phyloP scores from a whole-genome alignment of 1,284 basidiomycete genomes.

The Cutaneotrichosporon sp. region DNA sequence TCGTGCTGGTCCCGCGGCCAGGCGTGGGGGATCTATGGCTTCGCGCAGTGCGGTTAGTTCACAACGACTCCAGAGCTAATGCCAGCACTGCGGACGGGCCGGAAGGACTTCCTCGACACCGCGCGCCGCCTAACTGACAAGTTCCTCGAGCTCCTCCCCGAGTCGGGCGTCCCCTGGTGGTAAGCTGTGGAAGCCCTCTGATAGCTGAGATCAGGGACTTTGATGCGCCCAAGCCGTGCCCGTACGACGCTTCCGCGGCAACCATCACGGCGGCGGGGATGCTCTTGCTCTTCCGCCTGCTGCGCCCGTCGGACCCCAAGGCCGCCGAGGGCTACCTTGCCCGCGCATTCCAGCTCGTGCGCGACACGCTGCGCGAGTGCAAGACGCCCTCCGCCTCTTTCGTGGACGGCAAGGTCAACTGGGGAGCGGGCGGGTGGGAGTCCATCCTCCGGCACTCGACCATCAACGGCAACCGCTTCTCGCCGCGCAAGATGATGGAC shows the following conservation, averaged over 20 bases:
- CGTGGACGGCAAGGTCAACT: conserved; percentile 33
- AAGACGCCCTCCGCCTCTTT: conserved; percentile 25
- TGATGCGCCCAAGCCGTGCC: conserved; percentile 38
- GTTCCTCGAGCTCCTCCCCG: conserved; percentile 36
- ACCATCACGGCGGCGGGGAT: conserved; percentile 39
- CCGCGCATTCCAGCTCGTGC: conserved; percentile 30
- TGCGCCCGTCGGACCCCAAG: conserved; percentile 23
- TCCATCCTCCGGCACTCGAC: conserved; percentile 45
- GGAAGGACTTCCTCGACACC: conserved; percentile 38
- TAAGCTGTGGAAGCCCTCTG: conserved; percentile 25
- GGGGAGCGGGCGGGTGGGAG: conserved; percentile 47
- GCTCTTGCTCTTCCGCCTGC: conserved; percentile 36
- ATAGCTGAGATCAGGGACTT: conserved; percentile 39
- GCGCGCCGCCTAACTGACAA: conserved; percentile 35
- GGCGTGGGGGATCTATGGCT: conserved; percentile 48
- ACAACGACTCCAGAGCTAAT: too few relatives aligned
- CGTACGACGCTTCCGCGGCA: conserved; percentile 43
- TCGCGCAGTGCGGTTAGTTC: conserved; percentile 29
- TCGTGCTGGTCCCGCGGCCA: conserved; percentile 44
- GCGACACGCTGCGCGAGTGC: conserved; percentile 32
- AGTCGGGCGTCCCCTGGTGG: conserved; percentile 42
- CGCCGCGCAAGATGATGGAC: conserved; percentile 31
- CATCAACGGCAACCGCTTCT: conserved; percentile 37
- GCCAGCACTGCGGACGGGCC: conserved; percentile 37
- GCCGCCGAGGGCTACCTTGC: conserved; percentile 39